These are phyloP conservation scores for Somion occarium DNA, from an alignment of 1,284 basidiomycete genomes.

Conservation along the genomic window DNA sequence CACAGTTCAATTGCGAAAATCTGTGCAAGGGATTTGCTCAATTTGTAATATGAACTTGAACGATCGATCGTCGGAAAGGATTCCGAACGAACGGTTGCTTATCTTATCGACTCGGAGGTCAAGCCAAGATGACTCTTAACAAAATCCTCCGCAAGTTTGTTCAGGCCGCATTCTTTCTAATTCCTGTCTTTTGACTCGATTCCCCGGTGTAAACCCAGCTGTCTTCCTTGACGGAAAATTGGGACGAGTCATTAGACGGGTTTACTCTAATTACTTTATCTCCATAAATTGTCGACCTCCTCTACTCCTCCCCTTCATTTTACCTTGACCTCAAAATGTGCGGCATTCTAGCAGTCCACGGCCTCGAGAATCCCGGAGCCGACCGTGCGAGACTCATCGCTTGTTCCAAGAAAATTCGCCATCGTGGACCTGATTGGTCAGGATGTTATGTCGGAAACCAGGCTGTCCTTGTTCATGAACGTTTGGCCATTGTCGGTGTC, in stretches of 20 bases:
- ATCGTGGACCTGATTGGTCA: slow-evolving; percentile 96
- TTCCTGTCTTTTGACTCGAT: background rate
- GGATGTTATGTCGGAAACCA: slow-evolving; percentile 86
- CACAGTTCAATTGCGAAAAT: background rate
- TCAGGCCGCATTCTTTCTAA: background rate
- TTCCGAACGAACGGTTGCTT: background rate
- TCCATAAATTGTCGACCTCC: background rate
- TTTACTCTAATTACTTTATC: background rate
- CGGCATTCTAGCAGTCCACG: slow-evolving; percentile 84
- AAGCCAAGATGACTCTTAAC: background rate
- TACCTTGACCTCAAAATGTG: slow-evolving; percentile 56
- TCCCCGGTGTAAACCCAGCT: background rate
- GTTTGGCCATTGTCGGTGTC: slow-evolving; percentile 96
- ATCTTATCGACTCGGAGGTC: background rate
- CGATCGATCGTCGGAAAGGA: background rate
- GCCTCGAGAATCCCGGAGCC: slow-evolving; percentile 63
- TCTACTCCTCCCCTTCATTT: slow-evolving; percentile 1
- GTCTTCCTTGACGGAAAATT: background rate
- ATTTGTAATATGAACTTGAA: background rate
- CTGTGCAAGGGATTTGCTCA: background rate
- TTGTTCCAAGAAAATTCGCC: slow-evolving; percentile 84
- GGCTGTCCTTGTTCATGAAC: slow-evolving; percentile 82
- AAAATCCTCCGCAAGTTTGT: background rate
- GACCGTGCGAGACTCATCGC: slow-evolving; percentile 77
- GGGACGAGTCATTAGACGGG: background rate